Evolutionary conservation across 805 yeast species (phyloP), one percentile per base, ranked within the genome.

Genomic region (Starmerella sp.): DNA sequence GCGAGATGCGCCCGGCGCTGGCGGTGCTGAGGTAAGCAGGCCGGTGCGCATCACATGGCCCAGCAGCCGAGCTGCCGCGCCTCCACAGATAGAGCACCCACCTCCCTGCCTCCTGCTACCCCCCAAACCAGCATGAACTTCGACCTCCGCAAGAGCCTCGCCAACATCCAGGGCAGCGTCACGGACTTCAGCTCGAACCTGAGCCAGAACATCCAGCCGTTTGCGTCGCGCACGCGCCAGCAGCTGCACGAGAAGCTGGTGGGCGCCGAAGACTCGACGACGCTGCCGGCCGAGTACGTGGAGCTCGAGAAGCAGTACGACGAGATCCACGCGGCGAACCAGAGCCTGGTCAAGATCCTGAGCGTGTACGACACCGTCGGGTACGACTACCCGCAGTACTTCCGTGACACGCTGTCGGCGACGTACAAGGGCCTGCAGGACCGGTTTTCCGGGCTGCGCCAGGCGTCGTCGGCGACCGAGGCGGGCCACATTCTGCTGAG

Each of bases 161-260:
- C 66, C 47, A 63, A 63, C 34, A 58, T 69, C 42, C 64, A 63
- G 54, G 69, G 67, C 43, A 57, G 66, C 31, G 71, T 69, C 31
- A 55, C 67, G 29, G 75, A 71, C 14, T 45, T 72, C 17, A 64
- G 71, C 46, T 62, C 73, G 36, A 59, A 51, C 48, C 34, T 57
- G 28, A 57, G 55, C 54, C 62, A 59, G 59, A 69, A 73, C 59
- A 73, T 86, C 67, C 81, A 84, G 62, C 86, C 87, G 15, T 73
- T 84, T 57, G 95, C 95, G 43, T 86, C 83, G 70, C 79, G 95
- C 66, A 86, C 95, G 15, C 80, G 82, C 49, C 80, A 93, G 58
- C 68, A 83, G 67, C 79, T 87, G 46, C 91, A 86, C 69, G 95
- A 87, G 69, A 78, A 73, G 62, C 77, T 87, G 31, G 95, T 95